Evolutionary conservation across 2,329 filamentous ascomycete genomes (phyloP), one percentile per base, ranked within the genome.

Genomic region (Exutisphaerella laricina): DNA sequence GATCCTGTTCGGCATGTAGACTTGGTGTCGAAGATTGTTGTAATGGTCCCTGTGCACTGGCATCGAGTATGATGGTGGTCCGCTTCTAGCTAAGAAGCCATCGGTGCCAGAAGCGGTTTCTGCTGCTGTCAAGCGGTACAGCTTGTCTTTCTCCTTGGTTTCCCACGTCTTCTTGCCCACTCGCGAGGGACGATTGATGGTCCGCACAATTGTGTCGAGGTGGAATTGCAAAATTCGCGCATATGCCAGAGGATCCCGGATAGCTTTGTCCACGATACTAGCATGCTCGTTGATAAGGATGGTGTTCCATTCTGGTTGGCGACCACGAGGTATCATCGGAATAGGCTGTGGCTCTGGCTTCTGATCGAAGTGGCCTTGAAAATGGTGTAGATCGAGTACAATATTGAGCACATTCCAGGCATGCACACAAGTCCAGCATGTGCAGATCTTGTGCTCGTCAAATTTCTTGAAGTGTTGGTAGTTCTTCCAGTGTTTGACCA

Each of bases 1-100:
- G 33, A 68, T 70, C 16, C 78, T 66, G 48, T 75, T 75, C 0
- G 78, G 78, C 35, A 80, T 53, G 50, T 75, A 80, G 1, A 72
- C 73, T 55, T 79, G 68, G n/a, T n/a, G n/a, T n/a, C n/a, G n/a
- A 20, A 80, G 66, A 65, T 75, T 70, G 54, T 80, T 77, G 53
- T 80, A 80, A 33, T 74, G 71, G 45, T 80, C 78, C 16, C 78
- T 63, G 38, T 74, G 68, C 42, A 68, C 78, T 0, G 75, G 76
- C 8, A 77, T 70, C 39, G 78, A 73, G 8, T 72, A 54, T 1
- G 70, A 73, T 0, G 68, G 66, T 3, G 74, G 75, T 0, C 77
- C 77, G 16, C 64, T 66, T 12, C 71, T 64, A 14, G 67, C 63
- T 9, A 80, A 58, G 42, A 79, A 80, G 0, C 44, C 50, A 49